Evolutionary conservation across 148 eudicot genomes (phyloP), one percentile per base, ranked within the genome.

Genomic region (Arctostaphylos glauca): DNA sequence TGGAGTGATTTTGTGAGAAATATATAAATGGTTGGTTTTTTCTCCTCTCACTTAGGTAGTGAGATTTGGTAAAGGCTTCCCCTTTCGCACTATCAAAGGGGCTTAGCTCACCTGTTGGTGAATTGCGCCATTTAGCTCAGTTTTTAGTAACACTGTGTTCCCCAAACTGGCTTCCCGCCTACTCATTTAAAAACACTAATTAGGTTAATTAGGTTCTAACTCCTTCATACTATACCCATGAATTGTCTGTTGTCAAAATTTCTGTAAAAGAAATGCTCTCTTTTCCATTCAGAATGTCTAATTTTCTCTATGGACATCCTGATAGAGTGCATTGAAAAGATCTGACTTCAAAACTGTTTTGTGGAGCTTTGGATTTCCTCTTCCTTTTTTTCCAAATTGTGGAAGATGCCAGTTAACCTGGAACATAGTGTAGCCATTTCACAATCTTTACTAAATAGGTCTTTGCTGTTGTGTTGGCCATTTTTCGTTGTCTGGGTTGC

Each of bases 331-430:
- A 41, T 14, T 41, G 0, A 1, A 70, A 38, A 14, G 3, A 41
- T 70, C 74, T 38, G 74, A 71, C n/a, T 71, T 71, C 75, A 71
- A 46, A 44, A 72, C 52, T 6, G 2, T 46, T 46, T 46, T 7
- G 13, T 15, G 18, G 9, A 41, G 5, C n/a, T 44, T 72, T 72
- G 1, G 5, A 19, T 64, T 60, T 60, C 15, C 41, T 64, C 38
- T 12, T 23, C 70, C 9, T 23, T 66, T 25, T 31, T 68, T 66
- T 66, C 8, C 10, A 9, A 0, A 13, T 6, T 71, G n/a, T 71
- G 75, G 75, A 71, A 43, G 50, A 71, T 71, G 75, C 44, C 75
- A 71, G n/a, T 6, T 71, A 71, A 31, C 14, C 43, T 44, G n/a
- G 50, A 71, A 15, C 48, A 71, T n/a, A 71, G 75, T 71, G n/a